Conservation (phyloP, 495 filamentous ascomycete species). For the Lasiosphaeriaceae sp. region DNA sequence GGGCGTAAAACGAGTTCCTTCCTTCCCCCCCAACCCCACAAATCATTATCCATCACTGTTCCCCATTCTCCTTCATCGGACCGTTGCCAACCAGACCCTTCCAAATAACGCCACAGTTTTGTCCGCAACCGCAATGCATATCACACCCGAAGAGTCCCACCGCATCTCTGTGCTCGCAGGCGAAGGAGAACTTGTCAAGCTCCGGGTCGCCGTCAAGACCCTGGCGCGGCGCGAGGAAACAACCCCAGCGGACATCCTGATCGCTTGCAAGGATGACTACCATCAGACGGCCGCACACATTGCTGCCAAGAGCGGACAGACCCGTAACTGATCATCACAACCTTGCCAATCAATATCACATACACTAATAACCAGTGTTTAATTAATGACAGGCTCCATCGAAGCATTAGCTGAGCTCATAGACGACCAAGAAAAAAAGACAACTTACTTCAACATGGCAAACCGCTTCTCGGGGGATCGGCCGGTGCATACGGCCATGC, state of each 20-base stretch:
- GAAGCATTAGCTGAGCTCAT: conserved; percentile 21
- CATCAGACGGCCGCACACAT: conserved; percentile 30
- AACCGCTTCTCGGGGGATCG: conserved; percentile 28
- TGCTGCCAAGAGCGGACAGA: conserved; percentile 25
- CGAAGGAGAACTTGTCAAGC: conserved; percentile 19
- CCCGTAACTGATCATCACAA: neutral
- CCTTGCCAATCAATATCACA: too few species aligned
- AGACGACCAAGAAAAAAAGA: conserved; percentile 10
- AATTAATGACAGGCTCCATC: conserved; percentile 14
- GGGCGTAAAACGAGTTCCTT: neutral
- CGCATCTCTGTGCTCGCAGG: conserved; percentile 24
- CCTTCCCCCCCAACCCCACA: neutral
- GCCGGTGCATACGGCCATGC: conserved; percentile 29
- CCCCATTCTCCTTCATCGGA: neutral
- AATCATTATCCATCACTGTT: too few species aligned
- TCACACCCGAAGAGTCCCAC: conserved; percentile 21
- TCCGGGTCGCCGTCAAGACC: conserved; percentile 10
- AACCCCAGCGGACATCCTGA: conserved; percentile 19
- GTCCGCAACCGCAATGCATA: conserved; percentile 15
- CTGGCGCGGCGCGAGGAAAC: conserved; percentile 20
- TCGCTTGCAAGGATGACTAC: conserved; percentile 27
- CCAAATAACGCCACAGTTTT: neutral
- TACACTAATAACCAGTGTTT: neutral
- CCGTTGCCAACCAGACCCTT: neutral
- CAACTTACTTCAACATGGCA: conserved; percentile 26